Percentiles rank a stretch among this genome's conserved stretches.
phyloP scores from a whole-genome alignment of 140 eudicot species.

The Senecio squalidus region DNA sequence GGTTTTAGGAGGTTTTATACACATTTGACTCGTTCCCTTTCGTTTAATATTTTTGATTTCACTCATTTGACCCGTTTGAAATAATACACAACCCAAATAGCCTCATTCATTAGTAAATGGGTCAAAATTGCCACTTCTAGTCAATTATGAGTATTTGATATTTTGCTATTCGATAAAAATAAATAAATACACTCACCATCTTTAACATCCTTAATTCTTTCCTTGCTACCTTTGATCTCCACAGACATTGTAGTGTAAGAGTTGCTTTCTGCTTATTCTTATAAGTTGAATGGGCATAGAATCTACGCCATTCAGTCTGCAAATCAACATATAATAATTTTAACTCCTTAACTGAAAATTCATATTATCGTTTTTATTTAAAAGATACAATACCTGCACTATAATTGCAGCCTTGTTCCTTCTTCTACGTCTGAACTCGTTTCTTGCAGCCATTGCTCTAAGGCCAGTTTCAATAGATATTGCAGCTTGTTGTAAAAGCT shows the following conservation, averaged over 20 bases:
- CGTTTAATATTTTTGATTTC: no score
- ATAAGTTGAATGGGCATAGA: conserved; percentile 49
- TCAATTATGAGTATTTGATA: no score
- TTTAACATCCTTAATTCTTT: conserved; percentile 61
- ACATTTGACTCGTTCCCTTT: no score
- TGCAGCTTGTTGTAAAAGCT: background rate
- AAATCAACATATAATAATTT: conserved; percentile 10
- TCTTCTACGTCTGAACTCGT: background rate
- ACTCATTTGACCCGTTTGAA: no score
- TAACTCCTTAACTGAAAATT: no score
- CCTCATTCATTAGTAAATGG: no score
- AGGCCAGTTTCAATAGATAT: background rate
- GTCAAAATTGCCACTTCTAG: no score
- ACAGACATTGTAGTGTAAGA: conserved; percentile 71
- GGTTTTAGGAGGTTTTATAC: background rate
- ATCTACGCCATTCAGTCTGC: conserved; percentile 74
- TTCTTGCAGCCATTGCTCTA: background rate
- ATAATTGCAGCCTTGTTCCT: background rate
- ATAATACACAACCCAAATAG: no score
- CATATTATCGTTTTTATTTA: no score
- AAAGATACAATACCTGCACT: background rate
- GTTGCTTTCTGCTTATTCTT: conserved; percentile 56
- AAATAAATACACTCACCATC: conserved; percentile 55
- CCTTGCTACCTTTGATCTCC: conserved; percentile 84
- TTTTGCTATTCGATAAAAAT: conserved; percentile 3